Base-by-base conservation (phyloP, 768 basidiomycete species). In the Panaeolus papilionaceus region DNA sequence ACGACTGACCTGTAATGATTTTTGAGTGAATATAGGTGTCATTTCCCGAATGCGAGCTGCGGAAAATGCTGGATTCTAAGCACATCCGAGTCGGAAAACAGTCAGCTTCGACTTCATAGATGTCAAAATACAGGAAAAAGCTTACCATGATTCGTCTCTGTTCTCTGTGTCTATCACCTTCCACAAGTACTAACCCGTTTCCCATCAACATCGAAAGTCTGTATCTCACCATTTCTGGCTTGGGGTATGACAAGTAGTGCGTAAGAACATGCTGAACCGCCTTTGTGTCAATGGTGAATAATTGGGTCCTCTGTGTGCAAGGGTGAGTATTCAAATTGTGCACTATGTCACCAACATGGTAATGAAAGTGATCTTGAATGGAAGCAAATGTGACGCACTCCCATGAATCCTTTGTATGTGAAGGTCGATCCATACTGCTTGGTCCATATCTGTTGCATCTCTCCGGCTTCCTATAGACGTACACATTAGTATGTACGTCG, bases 61-160 rank as follows among this genome's bases (percentile, higher is more conserved):
- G 1, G 88, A 87, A 69, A 92, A 92, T 0, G 89, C 89, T 9
- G 89, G 89, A 69, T 90, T 91, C 89, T 85, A 61, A 40, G 51
- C n/a, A 3, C 18, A 66, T 10, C 63, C 33, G 63, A 20, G 45
- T 38, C 45, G 33, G 23, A 11, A 61, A 47, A 65, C 47, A 33
- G 11, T 38, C 18, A 47, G 8, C 7, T 47, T 47, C 7, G 20
- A 20, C 33, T 5, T 33, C 5, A 5, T 33, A 23, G 6, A 63
- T 1, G 18, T 45, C 37, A 62, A 28, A 38, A 28, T 64, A 33
- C 33, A 33, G 33, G 33, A 33, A 33, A 33, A 33, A 5, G 33
- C 33, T 33, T 16, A 33, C 23, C 67, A 38, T 16, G 65, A 67
- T 14, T 9, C 65, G 33, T 37, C 67, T 83, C 78, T 84, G 84